Evolutionary conservation across 2,329 filamentous ascomycete genomes (phyloP), one percentile per base, ranked within the genome.

Genomic region (Ceratocystis cubensis): DNA sequence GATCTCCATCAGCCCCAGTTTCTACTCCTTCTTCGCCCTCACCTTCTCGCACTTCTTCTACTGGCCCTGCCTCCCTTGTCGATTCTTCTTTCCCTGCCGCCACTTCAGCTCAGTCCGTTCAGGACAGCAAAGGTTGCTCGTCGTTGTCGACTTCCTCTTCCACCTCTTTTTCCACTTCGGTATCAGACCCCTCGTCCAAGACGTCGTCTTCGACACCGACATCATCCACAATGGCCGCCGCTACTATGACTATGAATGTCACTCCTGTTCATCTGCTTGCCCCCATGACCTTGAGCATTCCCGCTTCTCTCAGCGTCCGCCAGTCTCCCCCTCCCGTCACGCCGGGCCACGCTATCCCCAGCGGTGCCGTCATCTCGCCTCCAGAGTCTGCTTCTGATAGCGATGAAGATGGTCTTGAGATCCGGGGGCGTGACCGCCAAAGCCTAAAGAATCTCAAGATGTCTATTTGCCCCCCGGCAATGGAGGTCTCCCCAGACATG

Each of bases 311-410:
- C 74, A 89, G 85, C 76, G 78, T 95, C 69, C 85, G 89, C 71
- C 89, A 92, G 75, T 95, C 91, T 61, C 90, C 91, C 17, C 87
- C 89, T n/a, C 89, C 91, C 20, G 77, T 91, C 69, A 89, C 86
- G 69, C 85, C 90, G 76, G 82, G 79, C 30, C 75, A 84, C 68
- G 78, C 84, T 70, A 94, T 96, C 75, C 91, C 91, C 53, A 84
- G 85, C 69, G 91, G 90, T 69, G 91, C 90, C 69, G 84, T 96
- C 71, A 89, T 96, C 68, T 96, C 93, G 0, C 93, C 93, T 45
- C 93, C 93, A 8, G 93, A 96, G 72, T 96, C 92, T 44, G 82
- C 83, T 5, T 82, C 84, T 48, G 88, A 87, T 70, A 66, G 65
- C 37, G 67, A 68, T 63, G 91, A 96, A 71, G 91, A 95, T 72